Evolutionary conservation across 2,329 filamentous ascomycete genomes (phyloP).

Genomic region (Aspergillus phoenicis): DNA sequence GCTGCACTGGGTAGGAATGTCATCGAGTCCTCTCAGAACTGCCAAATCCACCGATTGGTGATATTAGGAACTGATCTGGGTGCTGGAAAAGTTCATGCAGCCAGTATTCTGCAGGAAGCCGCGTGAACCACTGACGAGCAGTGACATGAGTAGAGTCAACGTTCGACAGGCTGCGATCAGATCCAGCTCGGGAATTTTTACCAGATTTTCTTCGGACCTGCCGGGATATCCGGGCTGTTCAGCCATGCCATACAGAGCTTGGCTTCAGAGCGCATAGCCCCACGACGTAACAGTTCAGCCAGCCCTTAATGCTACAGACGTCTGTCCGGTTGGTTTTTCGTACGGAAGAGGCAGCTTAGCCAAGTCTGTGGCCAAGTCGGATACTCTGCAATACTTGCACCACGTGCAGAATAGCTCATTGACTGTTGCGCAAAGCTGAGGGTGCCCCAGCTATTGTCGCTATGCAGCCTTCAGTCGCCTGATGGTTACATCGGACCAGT

Average conservation of each 20-base stretch:
- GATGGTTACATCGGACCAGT: background rate
- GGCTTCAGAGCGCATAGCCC: background rate
- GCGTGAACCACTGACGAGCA: background rate
- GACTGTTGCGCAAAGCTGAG: background rate
- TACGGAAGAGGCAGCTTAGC: background rate
- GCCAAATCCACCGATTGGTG: background rate
- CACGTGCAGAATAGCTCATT: background rate
- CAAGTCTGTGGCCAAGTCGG: background rate
- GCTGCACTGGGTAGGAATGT: background rate
- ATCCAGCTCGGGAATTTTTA: background rate
- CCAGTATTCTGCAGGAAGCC: constrained; percentile 1
- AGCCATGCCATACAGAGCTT: background rate
- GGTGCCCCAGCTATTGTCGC: background rate
- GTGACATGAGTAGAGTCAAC: background rate
- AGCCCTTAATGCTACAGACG: background rate
- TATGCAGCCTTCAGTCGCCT: background rate
- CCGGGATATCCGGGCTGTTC: background rate
- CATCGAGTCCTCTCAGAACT: background rate
- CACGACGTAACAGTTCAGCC: constrained; percentile 1
- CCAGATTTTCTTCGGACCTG: background rate
- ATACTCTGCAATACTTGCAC: background rate
- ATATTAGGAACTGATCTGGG: background rate
- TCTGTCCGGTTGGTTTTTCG: background rate
- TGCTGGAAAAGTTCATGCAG: background rate
- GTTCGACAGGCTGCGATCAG: background rate